Conservation (phyloP, 73 alveolate genomes). For the Paramecium biaurelia region DNA sequence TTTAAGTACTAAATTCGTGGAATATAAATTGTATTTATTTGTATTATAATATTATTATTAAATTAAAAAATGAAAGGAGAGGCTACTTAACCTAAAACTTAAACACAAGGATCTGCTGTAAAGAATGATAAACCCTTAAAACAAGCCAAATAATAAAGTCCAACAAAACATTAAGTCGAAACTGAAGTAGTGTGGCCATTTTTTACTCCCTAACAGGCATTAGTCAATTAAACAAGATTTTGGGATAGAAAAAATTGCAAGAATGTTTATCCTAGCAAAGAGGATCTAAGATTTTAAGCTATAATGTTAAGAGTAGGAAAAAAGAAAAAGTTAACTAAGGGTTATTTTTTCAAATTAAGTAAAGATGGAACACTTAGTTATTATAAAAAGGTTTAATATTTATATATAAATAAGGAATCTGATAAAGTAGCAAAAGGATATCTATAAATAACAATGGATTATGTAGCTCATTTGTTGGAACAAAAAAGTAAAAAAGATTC, state of each 20-base stretch:
- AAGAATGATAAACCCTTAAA: background rate
- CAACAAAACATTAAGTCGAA: background rate
- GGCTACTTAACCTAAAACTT: background rate
- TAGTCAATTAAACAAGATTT: constrained; percentile 25
- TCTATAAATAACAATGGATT: background rate
- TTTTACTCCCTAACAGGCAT: constrained; percentile 21
- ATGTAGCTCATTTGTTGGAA: background rate
- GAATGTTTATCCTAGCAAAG: background rate
- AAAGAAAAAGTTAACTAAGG: constrained; percentile 42
- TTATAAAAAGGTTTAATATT: background rate
- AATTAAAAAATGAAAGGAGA: constrained; percentile 17
- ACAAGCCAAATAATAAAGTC: background rate
- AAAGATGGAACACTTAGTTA: constrained; percentile 26
- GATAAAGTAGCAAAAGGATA: constrained; percentile 50
- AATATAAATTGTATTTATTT: background rate
- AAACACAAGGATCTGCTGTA: background rate
- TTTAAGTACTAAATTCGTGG: background rate
- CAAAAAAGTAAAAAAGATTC: constrained; percentile 9
- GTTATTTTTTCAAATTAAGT: constrained; percentile 36
- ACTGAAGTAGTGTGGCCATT: constrained; percentile 46
- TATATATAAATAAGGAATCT: background rate
- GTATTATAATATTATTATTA: background rate
- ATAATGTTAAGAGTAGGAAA: constrained; percentile 46
- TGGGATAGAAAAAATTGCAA: constrained; percentile 44
- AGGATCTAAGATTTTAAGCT: background rate